Base-by-base conservation (phyloP, 2,329 filamentous ascomycete species). In the Zymoseptoria tritici region DNA sequence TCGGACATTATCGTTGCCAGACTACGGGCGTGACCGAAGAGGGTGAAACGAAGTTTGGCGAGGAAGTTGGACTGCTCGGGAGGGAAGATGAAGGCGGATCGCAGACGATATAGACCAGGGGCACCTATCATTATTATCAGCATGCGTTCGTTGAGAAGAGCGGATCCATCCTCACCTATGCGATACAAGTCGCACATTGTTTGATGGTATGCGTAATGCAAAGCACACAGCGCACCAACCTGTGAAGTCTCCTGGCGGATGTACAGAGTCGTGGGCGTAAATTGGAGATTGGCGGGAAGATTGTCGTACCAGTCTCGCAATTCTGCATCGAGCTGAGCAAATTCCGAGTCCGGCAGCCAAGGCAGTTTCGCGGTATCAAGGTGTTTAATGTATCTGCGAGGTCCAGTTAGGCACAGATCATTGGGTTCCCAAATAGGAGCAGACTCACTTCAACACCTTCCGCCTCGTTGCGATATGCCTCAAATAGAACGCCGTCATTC, bases 111-210 rank as follows among this genome's bases (percentile, higher is more conserved):
- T 29, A 67, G 55, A 2, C 60, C 59, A n/a, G 66, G 64, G 2
- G 64, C 57, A 9, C 60, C 57, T 54, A 42, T 8, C 19, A n/a
- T 13, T 13, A 4, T 24, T 21, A 13, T 57, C 24, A 57, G 56
- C 52, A 5, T 42, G 36, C 4, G 42, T 29, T 46, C n/a, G 4
- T 42, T 52, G 21, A 53, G 26, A 54, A 8, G 20, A 16, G n/a
- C 13, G 52, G 9, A 50, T 50, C 20, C 11, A 51, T 24, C 6
- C 56, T 59, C 20, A 57, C 57, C 60, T 50, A 62, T 54, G 20
- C 66, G 63, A 54, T 67, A 66, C 9, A 67, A 52, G 52, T 67
- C 66, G 50, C 66, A 67, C 64, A 67, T 66, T 1, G 64, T 67
- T 52, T 66, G 66, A 52, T 67, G 64, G 49, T 66, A 67, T 19